Evolutionary conservation across 2,329 filamentous ascomycete genomes (phyloP), one percentile per base, ranked within the genome.

Genomic region (Claviceps spartinae): DNA sequence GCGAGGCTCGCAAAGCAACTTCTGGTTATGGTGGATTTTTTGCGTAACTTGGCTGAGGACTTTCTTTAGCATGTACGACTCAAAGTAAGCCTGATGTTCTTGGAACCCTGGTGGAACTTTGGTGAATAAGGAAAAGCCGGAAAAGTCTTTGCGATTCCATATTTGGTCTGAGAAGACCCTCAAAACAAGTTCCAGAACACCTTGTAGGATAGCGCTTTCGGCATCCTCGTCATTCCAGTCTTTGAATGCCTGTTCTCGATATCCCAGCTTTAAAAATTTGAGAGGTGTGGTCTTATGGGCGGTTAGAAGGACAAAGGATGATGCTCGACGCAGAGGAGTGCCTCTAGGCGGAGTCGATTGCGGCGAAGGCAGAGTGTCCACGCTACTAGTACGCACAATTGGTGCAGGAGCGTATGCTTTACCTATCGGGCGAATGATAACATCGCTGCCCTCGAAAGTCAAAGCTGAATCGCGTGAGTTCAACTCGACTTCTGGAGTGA

Each of bases 1-100:
- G 54, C 85, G 82, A 1, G 93, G 87, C 63, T 97, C 90, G 52
- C 81, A 79, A 1, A 97, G 73, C 0, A 84, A 70, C 52, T 83
- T 81, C 60, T 86, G 81, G 56, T 90, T 79, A 2, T 84, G 69
- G 54, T 87, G 81, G 8, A 97, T 75, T 22, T 80, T 75, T 53
- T 78, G 85, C 37, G 79, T 79, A 16, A 95, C 69, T 34, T 85
- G 80, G 3, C 81, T 77, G 46, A 96, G 77, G 0, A 86, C 82
- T 57, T 84, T 85, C 30, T 83, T 80, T 20, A 97, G 72, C 3
- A 97, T 72, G 62, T 90, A 96, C 0, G 93, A 95, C 63, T 95
- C 88, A 58, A 98, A 96, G 64, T 90, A 95, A 0, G 89, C 88
- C 61, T 96, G 90, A 59, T 97, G 89, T 63, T 97, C 93, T 58